These are phyloP conservation scores for Diddensiella transvaalensis DNA, from an alignment of 805 yeast genomes.

Conservation along the genomic window DNA sequence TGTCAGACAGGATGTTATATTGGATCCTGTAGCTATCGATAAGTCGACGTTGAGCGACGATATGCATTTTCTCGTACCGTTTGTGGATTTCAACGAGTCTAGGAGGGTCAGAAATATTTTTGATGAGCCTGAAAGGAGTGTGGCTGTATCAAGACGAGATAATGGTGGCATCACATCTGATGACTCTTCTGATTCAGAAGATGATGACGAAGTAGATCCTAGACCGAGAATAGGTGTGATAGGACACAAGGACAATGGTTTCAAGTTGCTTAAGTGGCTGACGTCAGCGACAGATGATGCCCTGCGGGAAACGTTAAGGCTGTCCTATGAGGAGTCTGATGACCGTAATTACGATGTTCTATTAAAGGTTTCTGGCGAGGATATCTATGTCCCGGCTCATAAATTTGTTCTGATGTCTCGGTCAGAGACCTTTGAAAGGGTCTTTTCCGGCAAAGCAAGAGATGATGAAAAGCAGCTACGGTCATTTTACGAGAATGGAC, in stretches of 20 bases:
- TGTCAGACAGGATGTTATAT: slow-evolving; percentile 57
- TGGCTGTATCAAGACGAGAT: not conserved
- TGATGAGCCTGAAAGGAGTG: not conserved
- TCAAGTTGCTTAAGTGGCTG: slow-evolving; percentile 2
- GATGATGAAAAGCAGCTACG: not conserved
- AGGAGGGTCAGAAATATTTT: slow-evolving; percentile 2
- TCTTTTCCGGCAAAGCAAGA: not conserved
- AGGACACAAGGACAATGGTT: not conserved
- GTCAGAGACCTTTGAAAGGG: not conserved
- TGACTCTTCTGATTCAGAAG: not conserved
- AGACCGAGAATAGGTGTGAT: not conserved
- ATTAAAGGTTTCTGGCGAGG: slow-evolving; percentile 24
- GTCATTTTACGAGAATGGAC: no score
- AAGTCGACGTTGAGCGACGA: slow-evolving; percentile 49
- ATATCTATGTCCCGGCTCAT: slow-evolving; percentile 17
- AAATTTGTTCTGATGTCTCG: slow-evolving; percentile 11
- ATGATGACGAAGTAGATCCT: not conserved
- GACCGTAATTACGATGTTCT: slow-evolving; percentile 12
- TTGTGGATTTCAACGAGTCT: slow-evolving; percentile 23
- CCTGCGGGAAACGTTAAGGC: not conserved
- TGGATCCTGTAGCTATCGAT: slow-evolving; percentile 52
- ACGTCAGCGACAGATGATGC: slow-evolving; percentile 9
- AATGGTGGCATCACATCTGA: no score
- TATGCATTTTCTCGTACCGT: slow-evolving; percentile 52
- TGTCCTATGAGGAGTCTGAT: slow-evolving; percentile 1